Percentiles rank a stretch among this genome's conserved stretches.
phyloP scores from a whole-genome alignment of 2,329 filamentous ascomycete species.

The Calonectria ilicicola region DNA sequence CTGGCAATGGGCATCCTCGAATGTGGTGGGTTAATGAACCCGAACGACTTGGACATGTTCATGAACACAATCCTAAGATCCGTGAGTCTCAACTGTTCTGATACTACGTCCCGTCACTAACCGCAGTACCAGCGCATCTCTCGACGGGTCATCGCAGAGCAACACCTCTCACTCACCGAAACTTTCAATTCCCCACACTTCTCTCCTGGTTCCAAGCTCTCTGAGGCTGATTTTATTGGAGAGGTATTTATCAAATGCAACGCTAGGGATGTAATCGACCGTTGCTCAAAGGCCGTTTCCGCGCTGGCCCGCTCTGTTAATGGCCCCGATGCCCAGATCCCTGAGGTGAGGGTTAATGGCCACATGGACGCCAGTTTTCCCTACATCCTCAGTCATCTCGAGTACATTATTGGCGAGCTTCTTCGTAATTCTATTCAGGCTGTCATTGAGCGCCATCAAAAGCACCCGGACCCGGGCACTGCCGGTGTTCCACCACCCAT shows the following conservation, averaged over 20 bases:
- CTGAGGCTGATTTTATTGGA: constrained; percentile 87
- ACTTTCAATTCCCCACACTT: constrained; percentile 94
- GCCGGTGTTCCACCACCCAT: constrained; percentile 77
- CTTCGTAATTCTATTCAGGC: constrained; percentile 95
- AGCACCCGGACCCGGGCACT: constrained; percentile 42
- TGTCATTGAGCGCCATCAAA: constrained; percentile 79
- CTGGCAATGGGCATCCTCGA: constrained; percentile 95
- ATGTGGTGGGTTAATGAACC: constrained; percentile 84
- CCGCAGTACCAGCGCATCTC: constrained; percentile 79
- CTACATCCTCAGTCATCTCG: constrained; percentile 94
- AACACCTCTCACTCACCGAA: constrained; percentile 94
- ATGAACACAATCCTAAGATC: constrained; percentile 95
- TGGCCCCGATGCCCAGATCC: constrained; percentile 76
- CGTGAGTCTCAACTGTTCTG: constrained; percentile 61
- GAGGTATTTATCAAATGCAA: constrained; percentile 96
- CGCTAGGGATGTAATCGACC: constrained; percentile 87
- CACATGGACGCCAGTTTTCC: constrained; percentile 93
- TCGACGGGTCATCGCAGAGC: constrained; percentile 94
- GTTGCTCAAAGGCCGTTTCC: constrained; percentile 81
- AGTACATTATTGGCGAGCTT: constrained; percentile 97
- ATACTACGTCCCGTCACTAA: constrained; percentile 18
- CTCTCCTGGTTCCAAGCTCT: constrained; percentile 81
- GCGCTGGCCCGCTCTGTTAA: constrained; percentile 82
- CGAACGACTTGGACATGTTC: constrained; percentile 87
- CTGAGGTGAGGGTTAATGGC: constrained; percentile 85